Evolutionary conservation across 2,329 filamentous ascomycete species (phyloP).

Genomic region (Diaporthe longicolla): DNA sequence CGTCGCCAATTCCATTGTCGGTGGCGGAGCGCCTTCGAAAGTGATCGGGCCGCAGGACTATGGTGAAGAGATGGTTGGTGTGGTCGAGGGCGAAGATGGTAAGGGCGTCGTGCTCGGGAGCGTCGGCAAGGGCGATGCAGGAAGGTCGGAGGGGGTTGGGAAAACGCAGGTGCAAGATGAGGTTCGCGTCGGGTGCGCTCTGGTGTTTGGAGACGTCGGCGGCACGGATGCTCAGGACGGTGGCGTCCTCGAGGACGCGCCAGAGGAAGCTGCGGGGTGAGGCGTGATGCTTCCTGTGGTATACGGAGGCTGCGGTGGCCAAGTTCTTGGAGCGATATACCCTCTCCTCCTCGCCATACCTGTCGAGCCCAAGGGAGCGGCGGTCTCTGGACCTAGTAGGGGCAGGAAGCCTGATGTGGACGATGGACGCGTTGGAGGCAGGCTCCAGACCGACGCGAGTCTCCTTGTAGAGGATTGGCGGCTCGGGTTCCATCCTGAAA

Average conservation of each 20-base stretch:
- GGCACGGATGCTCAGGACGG: slow-evolving; percentile 84
- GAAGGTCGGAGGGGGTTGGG: slow-evolving; percentile 78
- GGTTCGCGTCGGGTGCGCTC: slow-evolving; percentile 76
- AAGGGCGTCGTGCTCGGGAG: slow-evolving; percentile 81
- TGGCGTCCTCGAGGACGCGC: slow-evolving; percentile 86
- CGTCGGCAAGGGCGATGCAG: slow-evolving; percentile 87
- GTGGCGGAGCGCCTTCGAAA: slow-evolving; percentile 79
- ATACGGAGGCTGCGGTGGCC: slow-evolving; percentile 84
- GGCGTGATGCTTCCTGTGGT: slow-evolving; percentile 82
- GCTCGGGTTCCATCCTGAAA: slow-evolving; percentile 71
- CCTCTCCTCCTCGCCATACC: slow-evolving; percentile 76
- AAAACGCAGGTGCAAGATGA: slow-evolving; percentile 85
- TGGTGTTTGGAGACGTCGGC: slow-evolving; percentile 83
- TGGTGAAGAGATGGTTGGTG: slow-evolving; percentile 84
- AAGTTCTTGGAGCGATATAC: slow-evolving; percentile 80
- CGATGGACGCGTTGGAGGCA: slow-evolving; percentile 75
- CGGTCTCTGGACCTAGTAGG: slow-evolving; percentile 47
- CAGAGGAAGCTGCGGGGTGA: slow-evolving; percentile 91
- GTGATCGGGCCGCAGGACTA: slow-evolving; percentile 86
- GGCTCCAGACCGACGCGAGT: slow-evolving; percentile 87
- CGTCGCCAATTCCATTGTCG: slow-evolving; percentile 81
- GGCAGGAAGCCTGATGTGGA: slow-evolving; percentile 77
- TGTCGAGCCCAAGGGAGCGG: slow-evolving; percentile 55
- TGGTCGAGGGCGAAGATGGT: slow-evolving; percentile 85
- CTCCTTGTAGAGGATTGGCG: slow-evolving; percentile 85